Evolutionary conservation across 345 rosid genomes (phyloP).

Genomic region (Sisymbrium irio): DNA sequence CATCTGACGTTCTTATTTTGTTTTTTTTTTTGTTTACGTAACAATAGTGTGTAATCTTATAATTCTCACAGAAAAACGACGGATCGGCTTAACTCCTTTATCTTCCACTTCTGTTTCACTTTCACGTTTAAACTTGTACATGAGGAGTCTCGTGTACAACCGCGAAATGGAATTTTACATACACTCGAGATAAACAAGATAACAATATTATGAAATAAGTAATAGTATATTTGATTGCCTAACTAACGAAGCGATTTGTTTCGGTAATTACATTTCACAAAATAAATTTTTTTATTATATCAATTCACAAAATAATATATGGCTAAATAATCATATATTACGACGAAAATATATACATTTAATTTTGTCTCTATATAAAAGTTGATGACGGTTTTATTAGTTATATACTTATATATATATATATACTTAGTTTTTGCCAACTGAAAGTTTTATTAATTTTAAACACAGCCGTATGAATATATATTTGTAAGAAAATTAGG

Average conservation of each 20-base stretch:
- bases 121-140: not conserved
- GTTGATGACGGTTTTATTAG: not conserved
- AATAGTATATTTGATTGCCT: not conserved
- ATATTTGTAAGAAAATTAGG: no score
- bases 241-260: no score
- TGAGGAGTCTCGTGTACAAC: not conserved
- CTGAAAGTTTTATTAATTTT: no score
- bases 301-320: not conserved
- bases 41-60: not conserved
- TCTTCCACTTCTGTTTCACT: constrained; percentile 22
- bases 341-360: not conserved
- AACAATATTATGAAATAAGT: not conserved
- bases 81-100: constrained; percentile 1
- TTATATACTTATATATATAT: no score
- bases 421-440: no score
- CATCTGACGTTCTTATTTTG: not conserved
- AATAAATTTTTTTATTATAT: no score
- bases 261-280: not conserved
- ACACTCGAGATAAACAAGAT: not conserved
- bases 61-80: constrained; percentile 9
- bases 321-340: not conserved
- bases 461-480: no score
- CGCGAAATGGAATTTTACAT: not conserved
- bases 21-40: no score
- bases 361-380: not conserved